Percentiles rank a stretch among this genome's conserved stretches.
Conservation (phyloP, 192 early-diverging fungal genomes). For the Backusella tuberculispora region DNA sequence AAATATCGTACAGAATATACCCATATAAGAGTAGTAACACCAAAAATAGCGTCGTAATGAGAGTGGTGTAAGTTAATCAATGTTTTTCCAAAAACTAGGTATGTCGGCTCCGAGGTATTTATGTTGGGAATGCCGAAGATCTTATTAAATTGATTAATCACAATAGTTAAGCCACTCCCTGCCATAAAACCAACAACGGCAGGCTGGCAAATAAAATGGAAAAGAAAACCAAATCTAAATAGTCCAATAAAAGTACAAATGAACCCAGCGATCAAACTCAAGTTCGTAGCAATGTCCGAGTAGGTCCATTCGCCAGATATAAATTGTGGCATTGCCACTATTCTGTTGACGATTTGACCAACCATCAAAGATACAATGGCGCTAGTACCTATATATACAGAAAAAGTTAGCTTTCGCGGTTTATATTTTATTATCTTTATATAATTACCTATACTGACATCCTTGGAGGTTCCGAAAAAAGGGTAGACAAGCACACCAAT, state of each 20-base stretch:
- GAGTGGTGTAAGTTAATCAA: constrained; percentile 44
- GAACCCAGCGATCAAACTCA: constrained; percentile 76
- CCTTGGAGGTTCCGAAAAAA: constrained; percentile 75
- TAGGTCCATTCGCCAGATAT: constrained; percentile 25
- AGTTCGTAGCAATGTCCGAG: constrained; percentile 55
- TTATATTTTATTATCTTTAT: neutral
- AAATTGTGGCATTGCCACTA: constrained; percentile 25
- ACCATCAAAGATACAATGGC: constrained; percentile 78
- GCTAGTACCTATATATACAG: constrained; percentile 21
- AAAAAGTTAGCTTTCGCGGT: neutral
- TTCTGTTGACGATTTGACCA: constrained; percentile 61
- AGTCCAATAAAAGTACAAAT: constrained; percentile 75
- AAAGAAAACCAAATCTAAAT: constrained; percentile 80
- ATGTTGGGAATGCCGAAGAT: constrained; percentile 78
- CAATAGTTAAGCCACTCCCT: constrained; percentile 78
- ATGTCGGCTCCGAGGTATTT: constrained; percentile 72
- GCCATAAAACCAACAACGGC: constrained; percentile 89
- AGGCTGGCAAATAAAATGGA: constrained; percentile 84
- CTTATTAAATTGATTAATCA: constrained; percentile 65
- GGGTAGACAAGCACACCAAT: constrained; percentile 73
- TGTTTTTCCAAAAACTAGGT: constrained; percentile 76
- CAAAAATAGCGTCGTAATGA: constrained; percentile 64
- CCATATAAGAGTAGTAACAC: constrained; percentile 49
- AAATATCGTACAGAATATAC: constrained; percentile 46
- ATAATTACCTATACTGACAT: constrained; percentile 66